Evolutionary conservation across 441 rosid genomes (phyloP).

Genomic region (Brassica balearica): DNA sequence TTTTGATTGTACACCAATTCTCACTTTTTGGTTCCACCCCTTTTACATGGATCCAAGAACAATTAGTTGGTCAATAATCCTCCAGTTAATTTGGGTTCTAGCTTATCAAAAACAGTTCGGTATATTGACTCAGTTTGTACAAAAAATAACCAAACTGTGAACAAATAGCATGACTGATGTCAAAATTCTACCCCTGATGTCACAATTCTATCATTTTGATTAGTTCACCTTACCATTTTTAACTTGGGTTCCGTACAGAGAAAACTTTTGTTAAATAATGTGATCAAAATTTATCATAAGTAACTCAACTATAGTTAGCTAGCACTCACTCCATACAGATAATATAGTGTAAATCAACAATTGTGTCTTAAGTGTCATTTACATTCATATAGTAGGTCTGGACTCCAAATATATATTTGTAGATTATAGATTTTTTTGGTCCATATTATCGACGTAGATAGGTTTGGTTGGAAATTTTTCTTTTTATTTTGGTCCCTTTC

Average conservation of each 20-base stretch:
- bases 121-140: conserved; percentile 7
- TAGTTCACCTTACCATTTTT: conserved; percentile 9
- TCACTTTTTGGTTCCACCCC: conserved; percentile 29
- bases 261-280: not conserved
- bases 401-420: not conserved
- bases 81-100: conserved; percentile 13
- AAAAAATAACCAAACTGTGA: not conserved
- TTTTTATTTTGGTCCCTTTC: conserved; percentile 22
- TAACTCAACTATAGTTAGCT: conserved; percentile 4
- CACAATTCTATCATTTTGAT: not conserved
- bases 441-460: conserved; percentile 19
- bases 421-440: conserved; percentile 10
- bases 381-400: not conserved
- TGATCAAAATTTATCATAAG: not conserved
- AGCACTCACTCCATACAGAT: conserved; percentile 6
- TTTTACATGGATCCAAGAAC: conserved; percentile 22
- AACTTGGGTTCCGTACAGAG: not conserved
- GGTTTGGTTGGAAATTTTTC: conserved; percentile 26
- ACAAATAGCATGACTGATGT: not conserved
- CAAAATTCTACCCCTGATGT: too few relatives aligned
- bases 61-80: conserved; percentile 22
- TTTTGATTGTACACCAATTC: conserved; percentile 4
- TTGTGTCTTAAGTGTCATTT: not conserved
- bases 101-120: conserved; percentile 34
- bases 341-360: conserved; percentile 1